Percentiles rank a stretch among this genome's conserved stretches.
Conservation (phyloP, 2,329 filamentous ascomycete species). For the Stachybotrys elegans region DNA sequence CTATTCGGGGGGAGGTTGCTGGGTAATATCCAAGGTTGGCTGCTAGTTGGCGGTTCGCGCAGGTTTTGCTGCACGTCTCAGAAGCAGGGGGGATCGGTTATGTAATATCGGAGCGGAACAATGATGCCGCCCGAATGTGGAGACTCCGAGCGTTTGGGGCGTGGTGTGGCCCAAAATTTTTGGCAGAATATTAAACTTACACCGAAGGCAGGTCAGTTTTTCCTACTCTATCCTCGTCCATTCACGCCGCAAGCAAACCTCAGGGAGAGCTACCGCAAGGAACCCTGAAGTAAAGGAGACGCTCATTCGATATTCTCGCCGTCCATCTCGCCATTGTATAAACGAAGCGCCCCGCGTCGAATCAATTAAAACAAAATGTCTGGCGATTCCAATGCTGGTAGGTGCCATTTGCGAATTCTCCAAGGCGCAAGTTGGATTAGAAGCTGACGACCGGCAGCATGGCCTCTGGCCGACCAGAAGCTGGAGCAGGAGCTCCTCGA, state of each 20-base stretch:
- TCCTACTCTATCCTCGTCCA: no score
- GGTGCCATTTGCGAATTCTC: not conserved
- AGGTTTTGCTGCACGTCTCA: constrained; percentile 34
- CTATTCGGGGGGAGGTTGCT: constrained; percentile 23
- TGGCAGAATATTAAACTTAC: no score
- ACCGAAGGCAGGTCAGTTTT: no score
- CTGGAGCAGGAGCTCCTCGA: constrained; percentile 80
- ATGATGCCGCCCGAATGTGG: not conserved
- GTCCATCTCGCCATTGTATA: not conserved
- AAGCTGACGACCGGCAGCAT: constrained; percentile 50
- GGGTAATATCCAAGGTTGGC: constrained; percentile 31
- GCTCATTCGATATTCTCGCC: not conserved
- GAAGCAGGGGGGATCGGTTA: constrained; percentile 22
- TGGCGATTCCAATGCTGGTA: constrained; percentile 19
- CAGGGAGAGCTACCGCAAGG: constrained; percentile 59
- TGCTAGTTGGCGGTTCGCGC: constrained; percentile 26
- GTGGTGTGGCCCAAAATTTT: not conserved
- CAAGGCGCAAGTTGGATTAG: no score
- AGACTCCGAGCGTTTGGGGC: not conserved
- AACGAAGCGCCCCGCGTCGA: no score
- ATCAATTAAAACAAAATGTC: constrained; percentile 13
- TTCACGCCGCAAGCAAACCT: no score
- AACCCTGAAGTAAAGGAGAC: constrained; percentile 42
- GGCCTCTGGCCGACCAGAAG: constrained; percentile 67
- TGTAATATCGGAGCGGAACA: constrained; percentile 19